Evolutionary conservation across 352 stramenopile species (phyloP), one percentile per base, ranked within the genome.

Genomic region (Phytophthora agathidicida): DNA sequence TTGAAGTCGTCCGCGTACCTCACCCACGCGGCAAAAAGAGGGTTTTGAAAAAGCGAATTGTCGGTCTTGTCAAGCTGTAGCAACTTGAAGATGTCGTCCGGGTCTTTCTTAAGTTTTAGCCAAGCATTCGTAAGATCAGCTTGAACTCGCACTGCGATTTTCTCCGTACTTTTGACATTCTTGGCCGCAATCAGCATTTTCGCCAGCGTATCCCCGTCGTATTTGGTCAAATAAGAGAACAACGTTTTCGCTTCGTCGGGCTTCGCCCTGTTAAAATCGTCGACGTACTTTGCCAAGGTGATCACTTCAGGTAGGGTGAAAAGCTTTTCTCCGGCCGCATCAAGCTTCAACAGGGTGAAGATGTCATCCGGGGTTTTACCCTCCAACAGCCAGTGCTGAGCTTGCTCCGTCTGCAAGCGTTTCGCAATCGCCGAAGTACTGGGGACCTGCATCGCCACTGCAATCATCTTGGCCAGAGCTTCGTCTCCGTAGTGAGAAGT

Each of bases 401-500:
- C 20, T 7, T 42, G 24, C 14, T 56, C 35, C 5, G 22, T 5
- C 10, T 46, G 23, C 10, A 46, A n/a, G 3, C 37, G 6, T 8
- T 44, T 44, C 10, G 37, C 57, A 5, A 44, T 28, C 10, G n/a
- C n/a, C 16, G 20, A 16, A 5, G 37, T 44, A 3, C 7, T 7
- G 1, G 17, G 37, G 20, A 30, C 11, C 41, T 43, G 60, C 22
- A 52, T 65, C 7, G 57, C 57, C n/a, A 27, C 41, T 48, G 53
- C 30, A 8, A 65, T 27, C 48, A 65, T 65, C 13, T 14, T 60
- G 3, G 57, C 41, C 26, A 53, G 3, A 16, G 30, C 32, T 30
- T 60, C 48, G 16, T 65, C 57, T 19, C 41, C 57, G 35, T 54
- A 65, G 16, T 33, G 39, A 44, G 47, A 24, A 3, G 46, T 65